Evolutionary conservation across 2,329 filamentous ascomycete genomes (phyloP).

Genomic region (Calonectria hongkongensis): DNA sequence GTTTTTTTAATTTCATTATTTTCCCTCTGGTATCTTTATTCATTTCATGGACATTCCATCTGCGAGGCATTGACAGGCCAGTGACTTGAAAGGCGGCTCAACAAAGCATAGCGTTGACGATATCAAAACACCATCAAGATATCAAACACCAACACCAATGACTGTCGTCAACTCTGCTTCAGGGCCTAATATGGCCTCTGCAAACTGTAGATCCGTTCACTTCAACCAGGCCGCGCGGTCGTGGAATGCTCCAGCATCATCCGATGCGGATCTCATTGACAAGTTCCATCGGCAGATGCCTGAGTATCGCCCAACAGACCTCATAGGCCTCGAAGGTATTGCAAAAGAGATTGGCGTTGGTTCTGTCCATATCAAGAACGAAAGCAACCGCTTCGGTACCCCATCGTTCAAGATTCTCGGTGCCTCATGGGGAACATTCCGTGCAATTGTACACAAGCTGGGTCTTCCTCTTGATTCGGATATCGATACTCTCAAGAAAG

Average conservation of each 20-base stretch:
- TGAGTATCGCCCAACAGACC: slow-evolving; percentile 72
- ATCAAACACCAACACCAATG: background rate
- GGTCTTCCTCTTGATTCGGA: slow-evolving; percentile 64
- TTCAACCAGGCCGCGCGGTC: slow-evolving; percentile 51
- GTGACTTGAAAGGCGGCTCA: background rate
- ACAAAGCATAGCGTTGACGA: background rate
- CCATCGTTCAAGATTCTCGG: slow-evolving; percentile 88
- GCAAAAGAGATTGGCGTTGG: slow-evolving; percentile 75
- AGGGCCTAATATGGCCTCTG: slow-evolving; percentile 42
- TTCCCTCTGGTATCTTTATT: background rate
- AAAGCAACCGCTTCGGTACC: slow-evolving; percentile 80
- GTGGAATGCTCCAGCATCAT: slow-evolving; percentile 39
- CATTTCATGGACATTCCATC: background rate
- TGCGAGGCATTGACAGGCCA: background rate
- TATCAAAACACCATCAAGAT: background rate
- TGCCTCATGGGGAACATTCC: slow-evolving; percentile 83
- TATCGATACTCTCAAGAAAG: slow-evolving; percentile 64
- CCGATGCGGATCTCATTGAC: slow-evolving; percentile 43
- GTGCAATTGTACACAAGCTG: slow-evolving; percentile 70
- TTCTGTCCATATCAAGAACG: slow-evolving; percentile 81
- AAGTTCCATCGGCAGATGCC: slow-evolving; percentile 76
- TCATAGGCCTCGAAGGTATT: slow-evolving; percentile 70
- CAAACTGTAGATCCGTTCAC: slow-evolving; percentile 47
- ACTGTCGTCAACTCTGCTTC: background rate
- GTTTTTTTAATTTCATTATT: background rate